Evolutionary conservation across 2,329 filamentous ascomycete species (phyloP).

Genomic region (Cladorrhinum sp.): DNA sequence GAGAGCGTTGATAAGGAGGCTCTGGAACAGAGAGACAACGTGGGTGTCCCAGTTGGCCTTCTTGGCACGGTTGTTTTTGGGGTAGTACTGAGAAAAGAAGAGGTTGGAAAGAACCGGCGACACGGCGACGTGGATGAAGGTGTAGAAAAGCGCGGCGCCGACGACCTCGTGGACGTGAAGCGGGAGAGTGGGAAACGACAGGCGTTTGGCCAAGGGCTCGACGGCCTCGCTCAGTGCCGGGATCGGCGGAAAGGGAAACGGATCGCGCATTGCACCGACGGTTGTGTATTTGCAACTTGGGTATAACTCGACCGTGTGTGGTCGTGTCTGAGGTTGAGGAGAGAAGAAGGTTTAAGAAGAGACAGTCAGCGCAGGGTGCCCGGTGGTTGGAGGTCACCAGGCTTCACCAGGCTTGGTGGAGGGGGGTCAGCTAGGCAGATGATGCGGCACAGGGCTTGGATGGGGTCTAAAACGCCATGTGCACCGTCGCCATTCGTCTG

Average conservation of each 20-base stretch:
- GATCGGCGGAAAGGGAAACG: conserved; percentile 62
- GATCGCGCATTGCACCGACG: conserved; percentile 60
- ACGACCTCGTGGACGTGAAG: conserved; percentile 76
- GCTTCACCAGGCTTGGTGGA: background rate
- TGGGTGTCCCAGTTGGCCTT: conserved; percentile 82
- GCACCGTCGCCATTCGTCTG: conserved; percentile 24
- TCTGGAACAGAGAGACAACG: conserved; percentile 79
- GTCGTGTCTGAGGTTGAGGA: background rate
- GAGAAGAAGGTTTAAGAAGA: background rate
- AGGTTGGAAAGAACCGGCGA: conserved; percentile 63
- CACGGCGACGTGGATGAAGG: conserved; percentile 61
- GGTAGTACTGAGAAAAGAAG: conserved; percentile 63
- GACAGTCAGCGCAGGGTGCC: background rate
- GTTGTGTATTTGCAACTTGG: background rate
- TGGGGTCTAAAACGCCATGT: conserved; percentile 19
- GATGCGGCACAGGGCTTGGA: background rate
- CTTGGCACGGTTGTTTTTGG: conserved; percentile 57
- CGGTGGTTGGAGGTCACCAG: background rate
- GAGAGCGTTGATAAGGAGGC: conserved; percentile 65
- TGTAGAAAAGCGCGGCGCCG: conserved; percentile 64
- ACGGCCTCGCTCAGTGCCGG: conserved; percentile 56
- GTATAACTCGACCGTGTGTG: background rate
- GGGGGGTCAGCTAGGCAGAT: conserved; percentile 5
- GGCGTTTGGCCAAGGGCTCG: conserved; percentile 61
- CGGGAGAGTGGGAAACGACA: conserved; percentile 64